A percentile compares a stretch with the other conserved stretches of the same genome.
These are phyloP conservation scores for Tulasnella calospora DNA, from an alignment of 768 basidiomycete genomes.

Conservation along the genomic window DNA sequence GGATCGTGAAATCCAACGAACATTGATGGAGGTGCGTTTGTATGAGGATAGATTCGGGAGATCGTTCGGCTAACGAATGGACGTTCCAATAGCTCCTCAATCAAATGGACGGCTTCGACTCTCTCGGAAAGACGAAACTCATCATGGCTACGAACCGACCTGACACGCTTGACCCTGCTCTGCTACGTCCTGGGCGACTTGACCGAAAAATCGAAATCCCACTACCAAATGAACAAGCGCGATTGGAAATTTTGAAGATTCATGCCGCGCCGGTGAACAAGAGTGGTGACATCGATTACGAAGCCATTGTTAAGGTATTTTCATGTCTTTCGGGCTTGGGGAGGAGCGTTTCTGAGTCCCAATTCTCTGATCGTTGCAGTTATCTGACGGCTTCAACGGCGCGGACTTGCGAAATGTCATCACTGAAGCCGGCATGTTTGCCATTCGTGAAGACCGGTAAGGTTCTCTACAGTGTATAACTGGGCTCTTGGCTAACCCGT, in stretches of 20 bases:
- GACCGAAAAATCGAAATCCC: slow-evolving; percentile 98
- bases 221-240: slow-evolving; percentile 93
- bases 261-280: slow-evolving; percentile 94
- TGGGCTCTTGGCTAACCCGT: slow-evolving; percentile 15
- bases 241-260: slow-evolving; percentile 95
- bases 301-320: slow-evolving; percentile 89
- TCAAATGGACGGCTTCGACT: slow-evolving; percentile 99
- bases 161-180: slow-evolving; percentile 94
- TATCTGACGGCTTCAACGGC: slow-evolving; percentile 91
- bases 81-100: slow-evolving; percentile 66
- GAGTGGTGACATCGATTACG: slow-evolving; percentile 91
- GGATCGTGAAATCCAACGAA: slow-evolving; percentile 97
- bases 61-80: not conserved
- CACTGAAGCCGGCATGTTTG: slow-evolving; percentile 97
- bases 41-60: not conserved
- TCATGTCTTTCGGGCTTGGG: not conserved
- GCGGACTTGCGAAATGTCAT: slow-evolving; percentile 94
- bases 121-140: slow-evolving; percentile 88
- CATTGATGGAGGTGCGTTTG: slow-evolving; percentile 81
- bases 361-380: slow-evolving; percentile 39
- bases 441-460: slow-evolving; percentile 89
- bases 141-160: slow-evolving; percentile 99
- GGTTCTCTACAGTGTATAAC: slow-evolving; percentile 29
- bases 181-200: slow-evolving; percentile 90
- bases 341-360: not conserved